These are phyloP conservation scores for Paecilomyces dactylethromorphus DNA, from an alignment of 2,329 filamentous ascomycete species.

Conservation along the genomic window DNA sequence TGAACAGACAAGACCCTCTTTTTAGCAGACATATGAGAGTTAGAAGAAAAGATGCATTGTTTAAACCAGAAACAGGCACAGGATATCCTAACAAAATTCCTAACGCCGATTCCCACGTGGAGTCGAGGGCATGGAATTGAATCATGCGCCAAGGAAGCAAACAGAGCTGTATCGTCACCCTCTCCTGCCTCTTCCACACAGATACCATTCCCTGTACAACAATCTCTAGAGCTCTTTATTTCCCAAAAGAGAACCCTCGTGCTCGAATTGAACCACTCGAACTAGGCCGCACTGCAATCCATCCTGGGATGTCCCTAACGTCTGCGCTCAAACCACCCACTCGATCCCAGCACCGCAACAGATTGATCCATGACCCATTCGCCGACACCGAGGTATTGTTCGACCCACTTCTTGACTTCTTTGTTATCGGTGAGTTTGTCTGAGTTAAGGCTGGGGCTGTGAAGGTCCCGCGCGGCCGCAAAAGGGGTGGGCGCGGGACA, in stretches of 20 bases:
- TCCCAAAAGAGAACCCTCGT: neutral
- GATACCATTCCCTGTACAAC: neutral
- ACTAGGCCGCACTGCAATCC: neutral
- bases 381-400: slow-evolving; percentile 87
- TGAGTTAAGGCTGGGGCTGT: slow-evolving; percentile 69
- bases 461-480: slow-evolving; percentile 23
- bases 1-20: neutral
- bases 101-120: slow-evolving; percentile 12
- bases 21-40: slow-evolving; percentile 4
- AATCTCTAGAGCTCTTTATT: neutral
- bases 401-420: slow-evolving; percentile 79
- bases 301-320: slow-evolving; percentile 48
- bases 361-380: slow-evolving; percentile 99
- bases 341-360: slow-evolving; percentile 81
- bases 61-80: slow-evolving; percentile 1
- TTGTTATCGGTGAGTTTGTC: slow-evolving; percentile 79
- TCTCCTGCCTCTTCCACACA: neutral
- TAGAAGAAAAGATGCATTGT: neutral
- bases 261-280: neutral
- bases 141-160: slow-evolving; percentile 7
- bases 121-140: slow-evolving; percentile 3
- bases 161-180: slow-evolving; percentile 1
- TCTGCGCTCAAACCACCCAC: slow-evolving; percentile 84
- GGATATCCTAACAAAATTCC: slow-evolving; percentile 7
- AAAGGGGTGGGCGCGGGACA: slow-evolving; percentile 19